These are phyloP conservation scores for Uronychia binucleata DNA, from an alignment of 73 alveolate species.

Conservation along the genomic window DNA sequence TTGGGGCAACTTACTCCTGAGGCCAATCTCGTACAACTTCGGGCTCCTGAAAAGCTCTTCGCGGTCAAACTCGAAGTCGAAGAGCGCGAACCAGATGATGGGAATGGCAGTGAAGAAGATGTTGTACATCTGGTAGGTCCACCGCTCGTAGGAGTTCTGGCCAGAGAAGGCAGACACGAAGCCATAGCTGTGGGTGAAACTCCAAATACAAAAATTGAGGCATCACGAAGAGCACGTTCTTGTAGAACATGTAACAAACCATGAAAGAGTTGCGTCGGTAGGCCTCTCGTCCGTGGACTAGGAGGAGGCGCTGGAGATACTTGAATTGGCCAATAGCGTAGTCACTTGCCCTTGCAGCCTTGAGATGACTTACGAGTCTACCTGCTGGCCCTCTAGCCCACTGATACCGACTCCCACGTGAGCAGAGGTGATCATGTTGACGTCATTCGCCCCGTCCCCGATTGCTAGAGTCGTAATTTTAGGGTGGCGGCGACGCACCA, in stretches of 20 bases:
- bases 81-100: conserved; percentile 83
- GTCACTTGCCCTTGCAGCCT: conserved; percentile 93
- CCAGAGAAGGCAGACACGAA: conserved; percentile 84
- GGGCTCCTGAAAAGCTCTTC: conserved; percentile 58
- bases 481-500: conserved; percentile 52
- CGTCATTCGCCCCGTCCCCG: conserved; percentile 99
- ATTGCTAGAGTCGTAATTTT: conserved; percentile 86
- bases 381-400: conserved; percentile 96
- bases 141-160: conserved; percentile 81
- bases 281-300: conserved; percentile 94
- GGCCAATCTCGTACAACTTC: conserved; percentile 69
- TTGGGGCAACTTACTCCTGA: conserved; percentile 10
- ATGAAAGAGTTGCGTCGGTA: conserved; percentile 88
- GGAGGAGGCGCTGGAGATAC: conserved; percentile 64
- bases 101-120: conserved; percentile 89
- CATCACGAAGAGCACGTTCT: conserved; percentile 93
- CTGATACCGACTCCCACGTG: conserved; percentile 94
- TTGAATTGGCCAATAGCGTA: conserved; percentile 86
- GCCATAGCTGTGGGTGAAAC: conserved; percentile 65
- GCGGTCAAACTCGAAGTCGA: conserved; percentile 77
- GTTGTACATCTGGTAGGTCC: conserved; percentile 93
- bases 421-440: conserved; percentile 96
- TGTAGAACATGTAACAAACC: conserved; percentile 90
- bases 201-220: conserved; percentile 76
- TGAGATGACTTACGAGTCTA: conserved; percentile 36